Percentiles rank a stretch among this genome's conserved stretches.
These are phyloP conservation scores for Boletus rubescentipes DNA, from an alignment of 768 basidiomycete species.

Conservation along the genomic window DNA sequence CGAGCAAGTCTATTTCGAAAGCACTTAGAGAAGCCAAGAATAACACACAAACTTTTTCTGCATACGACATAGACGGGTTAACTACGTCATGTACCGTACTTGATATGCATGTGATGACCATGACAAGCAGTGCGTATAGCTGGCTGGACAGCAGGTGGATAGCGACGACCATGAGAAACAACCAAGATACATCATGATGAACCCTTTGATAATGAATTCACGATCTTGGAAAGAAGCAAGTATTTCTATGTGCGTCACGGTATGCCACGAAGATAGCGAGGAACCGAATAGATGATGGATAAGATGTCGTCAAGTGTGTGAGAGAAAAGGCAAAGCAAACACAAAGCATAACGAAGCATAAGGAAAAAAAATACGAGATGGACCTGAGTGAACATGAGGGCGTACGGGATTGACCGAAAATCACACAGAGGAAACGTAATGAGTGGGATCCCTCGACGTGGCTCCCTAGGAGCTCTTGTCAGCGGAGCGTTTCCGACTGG, in stretches of 20 bases:
- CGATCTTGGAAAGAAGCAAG: not conserved
- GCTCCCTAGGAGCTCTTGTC: slow-evolving; percentile 27
- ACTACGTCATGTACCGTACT: not conserved
- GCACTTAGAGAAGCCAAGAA: not conserved
- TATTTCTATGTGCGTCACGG: slow-evolving; percentile 29
- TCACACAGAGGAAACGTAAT: slow-evolving; percentile 12
- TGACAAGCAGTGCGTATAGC: not conserved
- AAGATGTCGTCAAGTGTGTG: slow-evolving; percentile 20
- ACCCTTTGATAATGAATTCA: slow-evolving; percentile 13
- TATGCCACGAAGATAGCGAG: slow-evolving; percentile 19
- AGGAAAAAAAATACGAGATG: slow-evolving; percentile 8
- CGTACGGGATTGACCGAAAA: slow-evolving; percentile 2
- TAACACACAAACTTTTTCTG: not conserved
- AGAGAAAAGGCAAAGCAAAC: slow-evolving; percentile 13
- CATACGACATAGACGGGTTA: slow-evolving; percentile 1
- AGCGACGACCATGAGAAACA: slow-evolving; percentile 19
- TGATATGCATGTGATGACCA: slow-evolving; percentile 1
- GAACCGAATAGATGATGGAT: slow-evolving; percentile 33
- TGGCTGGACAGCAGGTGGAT: slow-evolving; percentile 1
- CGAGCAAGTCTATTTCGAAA: not conserved
- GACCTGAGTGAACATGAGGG: slow-evolving; percentile 1
- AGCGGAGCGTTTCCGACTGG: slow-evolving; percentile 28
- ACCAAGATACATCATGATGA: slow-evolving; percentile 14
- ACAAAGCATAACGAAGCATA: slow-evolving; percentile 28
- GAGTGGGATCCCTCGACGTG: not conserved